A percentile compares a stretch with the other conserved stretches of the same genome.
phyloP scores from a whole-genome alignment of 306 rosid genomes.

The Carpinus fangiana region DNA sequence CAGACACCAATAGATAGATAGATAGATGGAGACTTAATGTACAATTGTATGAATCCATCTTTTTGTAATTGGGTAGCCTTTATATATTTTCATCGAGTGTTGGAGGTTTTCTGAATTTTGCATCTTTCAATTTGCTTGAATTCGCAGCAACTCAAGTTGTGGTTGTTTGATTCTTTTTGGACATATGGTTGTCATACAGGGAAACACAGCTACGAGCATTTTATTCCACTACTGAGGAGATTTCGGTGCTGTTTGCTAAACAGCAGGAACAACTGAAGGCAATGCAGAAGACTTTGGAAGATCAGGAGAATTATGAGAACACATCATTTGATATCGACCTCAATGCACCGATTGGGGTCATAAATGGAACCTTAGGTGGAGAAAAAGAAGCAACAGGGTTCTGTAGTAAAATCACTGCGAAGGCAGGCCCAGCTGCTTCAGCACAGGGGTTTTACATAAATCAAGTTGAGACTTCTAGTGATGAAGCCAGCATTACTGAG shows the following conservation, averaged over 20 bases:
- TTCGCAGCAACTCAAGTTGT: conserved; percentile 8
- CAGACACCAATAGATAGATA: not conserved
- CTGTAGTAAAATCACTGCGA: conserved; percentile 42
- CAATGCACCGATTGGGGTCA: conserved; percentile 33
- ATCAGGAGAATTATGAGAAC: conserved; percentile 84
- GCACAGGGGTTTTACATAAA: conserved; percentile 44
- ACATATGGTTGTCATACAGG: conserved; percentile 43
- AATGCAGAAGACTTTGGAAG: conserved; percentile 92
- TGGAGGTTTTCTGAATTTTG: conserved; percentile 26
- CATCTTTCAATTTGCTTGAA: not conserved
- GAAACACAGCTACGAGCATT: conserved; percentile 90
- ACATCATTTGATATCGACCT: conserved; percentile 70
- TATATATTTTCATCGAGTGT: not conserved
- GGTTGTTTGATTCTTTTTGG: not conserved
- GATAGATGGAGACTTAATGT: not conserved
- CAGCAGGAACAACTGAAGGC: conserved; percentile 92
- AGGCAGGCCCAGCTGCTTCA: conserved; percentile 53
- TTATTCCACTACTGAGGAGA: conserved; percentile 96
- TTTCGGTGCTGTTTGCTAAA: conserved; percentile 69
- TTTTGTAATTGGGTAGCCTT: not conserved
- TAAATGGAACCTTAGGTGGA: conserved; percentile 37
- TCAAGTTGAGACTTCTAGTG: conserved; percentile 61
- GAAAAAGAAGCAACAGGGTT: conserved; percentile 38
- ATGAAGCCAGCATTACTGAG: conserved; percentile 73
- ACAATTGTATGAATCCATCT: too few species aligned